Evolutionary conservation across 2,329 filamentous ascomycete genomes (phyloP).

Genomic region (Leptoxyphium fumago): DNA sequence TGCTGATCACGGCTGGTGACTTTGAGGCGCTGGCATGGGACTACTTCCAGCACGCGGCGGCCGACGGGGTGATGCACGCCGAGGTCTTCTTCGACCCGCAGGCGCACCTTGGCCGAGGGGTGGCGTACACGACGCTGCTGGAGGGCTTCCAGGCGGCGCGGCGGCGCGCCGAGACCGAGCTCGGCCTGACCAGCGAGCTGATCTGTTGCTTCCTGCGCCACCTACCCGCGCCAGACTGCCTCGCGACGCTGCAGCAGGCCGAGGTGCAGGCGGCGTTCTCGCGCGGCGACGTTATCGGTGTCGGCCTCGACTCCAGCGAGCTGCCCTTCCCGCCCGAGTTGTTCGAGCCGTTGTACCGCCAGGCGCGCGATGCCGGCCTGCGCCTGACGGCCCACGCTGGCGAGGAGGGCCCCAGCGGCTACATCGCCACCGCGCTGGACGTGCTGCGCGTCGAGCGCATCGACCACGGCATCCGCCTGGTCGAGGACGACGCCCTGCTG

Average conservation of each 20-base stretch:
- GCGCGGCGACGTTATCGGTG: constrained; percentile 41
- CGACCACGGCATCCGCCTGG: constrained; percentile 57
- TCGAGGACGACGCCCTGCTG: constrained; percentile 45
- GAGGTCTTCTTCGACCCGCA: constrained; percentile 76
- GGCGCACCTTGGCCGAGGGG: constrained; percentile 50
- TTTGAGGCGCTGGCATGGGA: constrained; percentile 58
- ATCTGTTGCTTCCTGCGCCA: constrained; percentile 63
- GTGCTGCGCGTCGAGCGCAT: constrained; percentile 49
- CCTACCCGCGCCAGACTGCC: constrained; percentile 45
- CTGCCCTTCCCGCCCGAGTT: constrained; percentile 30
- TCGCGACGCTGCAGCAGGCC: constrained; percentile 29
- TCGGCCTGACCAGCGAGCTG: constrained; percentile 50
- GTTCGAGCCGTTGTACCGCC: constrained; percentile 47
- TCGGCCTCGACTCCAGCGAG: constrained; percentile 54
- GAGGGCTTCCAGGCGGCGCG: constrained; percentile 48
- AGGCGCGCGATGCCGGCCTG: constrained; percentile 39
- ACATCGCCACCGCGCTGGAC: constrained; percentile 50
- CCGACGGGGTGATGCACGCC: constrained; percentile 53
- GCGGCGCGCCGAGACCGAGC: constrained; percentile 42
- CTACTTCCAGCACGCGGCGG: constrained; percentile 52
- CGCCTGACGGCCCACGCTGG: constrained; percentile 59
- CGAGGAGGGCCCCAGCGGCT: constrained; percentile 56
- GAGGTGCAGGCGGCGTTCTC: constrained; percentile 30
- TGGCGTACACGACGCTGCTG: constrained; percentile 50
- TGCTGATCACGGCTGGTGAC: constrained; percentile 49